A percentile compares a stretch with the other conserved stretches of the same genome.
Conservation (phyloP, 2,329 filamentous ascomycete genomes). For the Plenodomus biglobosus region DNA sequence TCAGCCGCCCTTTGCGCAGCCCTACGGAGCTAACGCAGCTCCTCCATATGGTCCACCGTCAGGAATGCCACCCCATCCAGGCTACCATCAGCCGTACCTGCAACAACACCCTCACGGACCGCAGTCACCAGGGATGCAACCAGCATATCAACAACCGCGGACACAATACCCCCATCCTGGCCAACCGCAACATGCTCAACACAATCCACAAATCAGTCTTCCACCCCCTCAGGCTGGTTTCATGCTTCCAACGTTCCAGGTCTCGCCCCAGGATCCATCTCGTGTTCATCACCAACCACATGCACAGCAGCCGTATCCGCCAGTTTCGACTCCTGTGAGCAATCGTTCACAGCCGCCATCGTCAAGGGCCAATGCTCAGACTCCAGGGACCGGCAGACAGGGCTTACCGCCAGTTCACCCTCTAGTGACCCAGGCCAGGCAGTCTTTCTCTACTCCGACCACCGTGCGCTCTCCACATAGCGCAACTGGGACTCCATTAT, state of each 20-base stretch:
- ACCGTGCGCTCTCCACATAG: constrained; percentile 29
- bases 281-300: constrained; percentile 39
- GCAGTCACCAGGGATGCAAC: constrained; percentile 37
- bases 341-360: constrained; percentile 12
- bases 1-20: constrained; percentile 29
- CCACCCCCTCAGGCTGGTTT: constrained; percentile 49
- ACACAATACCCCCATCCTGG: constrained; percentile 36
- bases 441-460: constrained; percentile 31
- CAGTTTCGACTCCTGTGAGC: constrained; percentile 33
- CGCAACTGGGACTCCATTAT: constrained; percentile 29
- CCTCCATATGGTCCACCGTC: constrained; percentile 32
- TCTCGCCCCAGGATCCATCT: constrained; percentile 49
- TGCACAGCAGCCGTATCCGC: constrained; percentile 28
- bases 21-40: constrained; percentile 13
- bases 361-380: constrained; percentile 13
- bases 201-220: constrained; percentile 35
- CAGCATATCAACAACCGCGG: constrained; percentile 36
- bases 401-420: constrained; percentile 27
- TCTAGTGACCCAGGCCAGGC: constrained; percentile 25
- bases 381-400: constrained; percentile 17
- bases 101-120: constrained; percentile 29
- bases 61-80: constrained; percentile 24
- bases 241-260: constrained; percentile 53
- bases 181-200: constrained; percentile 36
- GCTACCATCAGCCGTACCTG: constrained; percentile 32